phyloP scores from a whole-genome alignment of 345 rosid species.

The Eucalyptus shirleyi region DNA sequence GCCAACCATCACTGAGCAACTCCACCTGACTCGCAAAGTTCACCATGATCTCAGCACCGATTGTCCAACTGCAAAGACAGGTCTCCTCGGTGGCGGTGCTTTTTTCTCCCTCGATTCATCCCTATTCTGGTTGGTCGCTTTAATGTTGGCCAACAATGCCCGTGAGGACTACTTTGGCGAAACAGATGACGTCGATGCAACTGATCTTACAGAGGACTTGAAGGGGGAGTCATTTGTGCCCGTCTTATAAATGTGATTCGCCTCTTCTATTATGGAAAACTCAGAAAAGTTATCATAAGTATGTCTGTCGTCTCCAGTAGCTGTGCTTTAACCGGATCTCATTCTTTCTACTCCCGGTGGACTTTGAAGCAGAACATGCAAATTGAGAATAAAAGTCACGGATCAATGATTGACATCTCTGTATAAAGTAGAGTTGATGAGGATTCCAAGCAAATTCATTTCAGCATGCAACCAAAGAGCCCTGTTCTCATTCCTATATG shows the following conservation, averaged over 20 bases:
- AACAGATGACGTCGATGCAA: neutral
- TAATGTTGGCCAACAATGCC: constrained; percentile 71
- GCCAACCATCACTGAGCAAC: constrained; percentile 74
- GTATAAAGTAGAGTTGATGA: neutral
- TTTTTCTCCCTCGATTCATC: constrained; percentile 69
- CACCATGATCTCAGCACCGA: constrained; percentile 28
- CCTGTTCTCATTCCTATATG: neutral
- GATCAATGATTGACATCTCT: neutral
- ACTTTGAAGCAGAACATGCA: neutral
- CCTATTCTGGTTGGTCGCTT: constrained; percentile 69
- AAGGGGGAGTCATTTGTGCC: neutral
- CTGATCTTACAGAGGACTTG: neutral
- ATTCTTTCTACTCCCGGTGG: neutral
- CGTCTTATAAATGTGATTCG: neutral
- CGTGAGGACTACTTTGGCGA: constrained; percentile 80
- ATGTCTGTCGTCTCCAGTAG: neutral
- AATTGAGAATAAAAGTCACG: neutral
- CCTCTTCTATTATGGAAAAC: neutral
- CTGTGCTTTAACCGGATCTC: neutral
- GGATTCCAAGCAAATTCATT: neutral
- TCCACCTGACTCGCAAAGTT: constrained; percentile 49
- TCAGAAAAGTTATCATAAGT: neutral
- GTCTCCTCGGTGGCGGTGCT: constrained; percentile 78
- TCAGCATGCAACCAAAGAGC: neutral
- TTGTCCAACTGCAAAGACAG: constrained; percentile 84